These are phyloP conservation scores for Spergularia bocconei DNA, from an alignment of 148 eudicot species.

Conservation along the genomic window DNA sequence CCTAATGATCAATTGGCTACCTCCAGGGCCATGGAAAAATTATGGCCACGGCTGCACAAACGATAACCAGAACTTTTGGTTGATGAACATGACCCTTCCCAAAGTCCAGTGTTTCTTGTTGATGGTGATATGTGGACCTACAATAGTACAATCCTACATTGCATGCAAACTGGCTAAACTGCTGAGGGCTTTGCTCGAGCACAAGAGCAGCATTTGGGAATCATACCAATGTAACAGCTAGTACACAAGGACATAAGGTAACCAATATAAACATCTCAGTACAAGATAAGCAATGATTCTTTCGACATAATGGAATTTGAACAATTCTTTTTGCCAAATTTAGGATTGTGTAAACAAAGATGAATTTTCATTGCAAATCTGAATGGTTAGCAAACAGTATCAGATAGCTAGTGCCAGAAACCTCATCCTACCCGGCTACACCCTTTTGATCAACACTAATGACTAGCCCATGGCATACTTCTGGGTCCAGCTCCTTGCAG, in stretches of 20 bases:
- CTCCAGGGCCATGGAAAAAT: too few species aligned
- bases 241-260: background rate
- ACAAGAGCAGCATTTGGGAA: background rate
- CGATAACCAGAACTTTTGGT: too few species aligned
- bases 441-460: conserved; percentile 13
- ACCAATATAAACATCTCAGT: background rate
- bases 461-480: conserved; percentile 84
- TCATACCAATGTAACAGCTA: background rate
- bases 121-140: too few species aligned
- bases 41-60: too few species aligned
- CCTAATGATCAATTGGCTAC: too few species aligned
- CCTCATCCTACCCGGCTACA: background rate
- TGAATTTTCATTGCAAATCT: conserved; percentile 21
- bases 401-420: conserved; percentile 10
- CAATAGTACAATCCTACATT: background rate
- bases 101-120: too few species aligned
- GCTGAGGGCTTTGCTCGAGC: background rate
- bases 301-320: conserved; percentile 6
- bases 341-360: conserved; percentile 26
- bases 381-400: conserved; percentile 22
- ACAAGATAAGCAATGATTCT: background rate
- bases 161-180: background rate
- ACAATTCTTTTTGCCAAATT: conserved; percentile 25
- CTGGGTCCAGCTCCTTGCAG: conserved; percentile 97
- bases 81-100: too few species aligned